These are phyloP conservation scores for Urochloa ruziziensis DNA, from an alignment of 176 grass and related monocot species.

Conservation along the genomic window DNA sequence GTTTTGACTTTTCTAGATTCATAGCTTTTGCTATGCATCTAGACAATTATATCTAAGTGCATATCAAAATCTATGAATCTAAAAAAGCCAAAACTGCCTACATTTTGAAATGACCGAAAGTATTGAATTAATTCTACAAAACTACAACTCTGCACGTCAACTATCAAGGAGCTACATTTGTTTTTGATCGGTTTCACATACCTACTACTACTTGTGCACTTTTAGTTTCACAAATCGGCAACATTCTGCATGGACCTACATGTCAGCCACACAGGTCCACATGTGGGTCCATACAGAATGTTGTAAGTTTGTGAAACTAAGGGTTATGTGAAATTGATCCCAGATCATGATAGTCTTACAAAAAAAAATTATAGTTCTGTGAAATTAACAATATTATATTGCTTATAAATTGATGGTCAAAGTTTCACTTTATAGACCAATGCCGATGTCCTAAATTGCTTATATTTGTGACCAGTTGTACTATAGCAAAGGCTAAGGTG, in stretches of 20 bases:
- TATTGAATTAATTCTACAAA: not conserved
- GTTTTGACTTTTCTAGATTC: too few species aligned
- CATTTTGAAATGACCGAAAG: too few species aligned
- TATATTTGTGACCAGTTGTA: not conserved
- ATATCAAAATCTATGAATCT: too few species aligned
- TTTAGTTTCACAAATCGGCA: not conserved
- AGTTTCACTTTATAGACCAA: not conserved
- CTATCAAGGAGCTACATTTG: not conserved
- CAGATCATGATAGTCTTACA: not conserved
- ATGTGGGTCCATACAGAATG: not conserved
- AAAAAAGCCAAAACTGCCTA: too few species aligned
- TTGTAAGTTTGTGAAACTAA: not conserved
- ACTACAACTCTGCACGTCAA: not conserved
- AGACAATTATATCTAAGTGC: too few species aligned
- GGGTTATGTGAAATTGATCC: not conserved
- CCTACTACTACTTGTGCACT: not conserved
- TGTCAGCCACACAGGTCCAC: not conserved
- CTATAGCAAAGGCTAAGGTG: not conserved
- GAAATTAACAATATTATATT: not conserved
- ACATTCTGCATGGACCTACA: not conserved
- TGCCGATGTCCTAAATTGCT: not conserved
- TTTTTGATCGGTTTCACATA: not conserved
- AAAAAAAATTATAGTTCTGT: not conserved
- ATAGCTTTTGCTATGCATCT: too few species aligned
- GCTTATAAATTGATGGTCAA: not conserved